Base-by-base conservation (phyloP, 805 yeast species). In the Kodamaea leandrae region DNA sequence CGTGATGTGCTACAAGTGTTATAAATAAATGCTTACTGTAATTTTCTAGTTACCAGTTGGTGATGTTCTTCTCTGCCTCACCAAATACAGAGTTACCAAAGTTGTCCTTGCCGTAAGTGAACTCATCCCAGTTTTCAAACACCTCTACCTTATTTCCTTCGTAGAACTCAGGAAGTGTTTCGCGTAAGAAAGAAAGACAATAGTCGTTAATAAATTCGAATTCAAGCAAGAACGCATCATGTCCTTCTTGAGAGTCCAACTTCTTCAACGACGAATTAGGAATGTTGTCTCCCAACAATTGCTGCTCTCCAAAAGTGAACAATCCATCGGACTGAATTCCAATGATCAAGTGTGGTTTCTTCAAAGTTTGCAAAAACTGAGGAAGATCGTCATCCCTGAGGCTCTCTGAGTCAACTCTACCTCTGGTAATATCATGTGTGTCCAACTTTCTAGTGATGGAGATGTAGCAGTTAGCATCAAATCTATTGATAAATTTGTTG, bases 391-490 rank as follows among this genome's bases (percentile, higher is more conserved):
- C 58, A 6, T 44, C 54, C 9, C 44, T 24, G 6, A 65, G 66
- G n/a, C 70, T 71, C 1, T 68, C 58, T 16, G 60, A 53, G 28
- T 66, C 68, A 3, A 71, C 64, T 43, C 91, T 73, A 41, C 83
- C 93, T 44, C 99, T 74, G 0, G 95, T 80, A 36, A 93, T 79
- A 60, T 93, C 99, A 59, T 93, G 98, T 0, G 99, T 89, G 54
- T 93, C 99, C 24, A 93, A 67, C 61, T 93, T 93, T 55, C 98
- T 75, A 0, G 97, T 86, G 43, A 93, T 87, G 18, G 97, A 80
- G 40, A 93, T 89, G 63, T 93, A 93, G 65, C 98, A 93, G 59
- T 93, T 93, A 18, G 99, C 96, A 62, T 93, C 99, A 54, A 91
- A 93, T 53, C 99, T 71, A 32, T 78, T 72, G 35, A 90, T 81